These are phyloP conservation scores for Chamaenerion angustifolium DNA, from an alignment of 345 rosid species.

Conservation along the genomic window DNA sequence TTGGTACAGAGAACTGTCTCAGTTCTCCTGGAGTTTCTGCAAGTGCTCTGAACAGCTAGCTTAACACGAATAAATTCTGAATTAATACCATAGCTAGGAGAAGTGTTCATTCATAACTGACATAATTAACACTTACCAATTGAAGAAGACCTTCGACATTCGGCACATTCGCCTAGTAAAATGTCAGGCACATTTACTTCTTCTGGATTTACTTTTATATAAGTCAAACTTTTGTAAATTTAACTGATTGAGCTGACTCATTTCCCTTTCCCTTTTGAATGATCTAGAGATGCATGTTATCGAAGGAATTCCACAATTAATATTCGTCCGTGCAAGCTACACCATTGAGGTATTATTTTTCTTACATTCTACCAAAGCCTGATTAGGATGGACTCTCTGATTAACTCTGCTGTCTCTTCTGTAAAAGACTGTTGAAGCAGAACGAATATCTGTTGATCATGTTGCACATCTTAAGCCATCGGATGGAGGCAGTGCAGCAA, in stretches of 20 bases:
- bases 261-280: slow-evolving; percentile 4
- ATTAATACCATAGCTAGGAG: too few species aligned
- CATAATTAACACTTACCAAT: too few species aligned
- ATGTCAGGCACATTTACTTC: too few species aligned
- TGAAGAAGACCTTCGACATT: too few species aligned
- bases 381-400: slow-evolving; percentile 1
- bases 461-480: slow-evolving; percentile 99
- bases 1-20: too few species aligned
- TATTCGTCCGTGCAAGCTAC: slow-evolving; percentile 80
- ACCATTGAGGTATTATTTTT: slow-evolving; percentile 63
- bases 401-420: slow-evolving; percentile 1
- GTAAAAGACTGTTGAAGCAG: slow-evolving; percentile 84
- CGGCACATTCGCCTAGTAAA: too few species aligned
- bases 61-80: too few species aligned
- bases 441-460: slow-evolving; percentile 92
- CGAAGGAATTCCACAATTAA: slow-evolving; percentile 90
- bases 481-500: slow-evolving; percentile 96
- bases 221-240: not conserved
- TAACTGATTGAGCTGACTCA: not conserved
- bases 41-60: too few species aligned
- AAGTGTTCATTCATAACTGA: too few species aligned
- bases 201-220: too few species aligned
- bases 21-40: too few species aligned
- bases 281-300: slow-evolving; percentile 79
- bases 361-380: slow-evolving; percentile 1